Percentiles rank a stretch among this genome's conserved stretches.
These are phyloP conservation scores for Stereocaulon alpinum DNA, from an alignment of 495 filamentous ascomycete genomes.

Conservation along the genomic window DNA sequence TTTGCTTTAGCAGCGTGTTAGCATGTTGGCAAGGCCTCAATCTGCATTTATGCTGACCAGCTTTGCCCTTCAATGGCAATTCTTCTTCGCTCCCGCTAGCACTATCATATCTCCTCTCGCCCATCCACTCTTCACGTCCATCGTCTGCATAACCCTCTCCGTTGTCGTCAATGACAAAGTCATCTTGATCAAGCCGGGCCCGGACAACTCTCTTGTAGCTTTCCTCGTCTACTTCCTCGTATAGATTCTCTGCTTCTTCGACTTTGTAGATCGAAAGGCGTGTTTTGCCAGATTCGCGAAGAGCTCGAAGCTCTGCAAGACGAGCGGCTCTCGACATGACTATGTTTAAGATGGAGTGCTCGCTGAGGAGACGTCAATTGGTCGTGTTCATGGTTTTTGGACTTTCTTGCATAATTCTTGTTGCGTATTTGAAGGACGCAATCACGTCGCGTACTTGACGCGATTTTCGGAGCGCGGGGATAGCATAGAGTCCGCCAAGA, in stretches of 20 bases:
- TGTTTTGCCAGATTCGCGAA: slow-evolving; percentile 84
- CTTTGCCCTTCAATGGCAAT: slow-evolving; percentile 53
- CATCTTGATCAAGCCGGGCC: slow-evolving; percentile 79
- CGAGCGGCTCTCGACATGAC: slow-evolving; percentile 19
- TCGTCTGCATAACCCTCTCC: slow-evolving; percentile 93
- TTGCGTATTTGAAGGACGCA: neutral
- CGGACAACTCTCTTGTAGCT: slow-evolving; percentile 94
- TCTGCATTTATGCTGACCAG: slow-evolving; percentile 29
- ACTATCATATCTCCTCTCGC: slow-evolving; percentile 52
- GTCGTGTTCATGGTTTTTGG: neutral
- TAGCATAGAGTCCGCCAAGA: too few relatives aligned
- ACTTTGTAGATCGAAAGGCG: slow-evolving; percentile 81
- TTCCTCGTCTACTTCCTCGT: slow-evolving; percentile 95
- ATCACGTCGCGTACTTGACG: slow-evolving; percentile 1
- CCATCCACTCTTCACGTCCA: slow-evolving; percentile 93
- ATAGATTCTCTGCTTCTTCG: slow-evolving; percentile 71
- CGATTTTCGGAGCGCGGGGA: too few relatives aligned
- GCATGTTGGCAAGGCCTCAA: neutral
- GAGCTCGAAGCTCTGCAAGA: slow-evolving; percentile 70
- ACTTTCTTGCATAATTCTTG: neutral
- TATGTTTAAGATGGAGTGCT: neutral
- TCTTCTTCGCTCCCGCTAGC: slow-evolving; percentile 63
- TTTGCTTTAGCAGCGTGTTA: slow-evolving; percentile 46
- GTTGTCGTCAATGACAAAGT: slow-evolving; percentile 95
- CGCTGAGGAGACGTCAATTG: too few relatives aligned